phyloP scores from a whole-genome alignment of 164 flowering plant species.

The Pachysandra terminalis region DNA sequence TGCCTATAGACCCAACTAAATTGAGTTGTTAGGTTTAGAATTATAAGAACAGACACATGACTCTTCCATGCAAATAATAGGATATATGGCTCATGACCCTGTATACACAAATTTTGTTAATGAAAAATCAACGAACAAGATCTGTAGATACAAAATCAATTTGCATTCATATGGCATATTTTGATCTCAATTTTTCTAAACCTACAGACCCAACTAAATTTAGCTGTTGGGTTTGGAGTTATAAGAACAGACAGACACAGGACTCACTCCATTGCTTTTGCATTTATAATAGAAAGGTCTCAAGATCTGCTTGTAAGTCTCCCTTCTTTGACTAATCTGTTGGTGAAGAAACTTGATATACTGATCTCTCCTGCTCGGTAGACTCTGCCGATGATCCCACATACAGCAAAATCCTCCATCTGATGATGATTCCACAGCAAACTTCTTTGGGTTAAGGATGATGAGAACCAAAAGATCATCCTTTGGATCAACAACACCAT shows the following conservation, averaged over 20 bases:
- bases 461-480: conserved; percentile 25
- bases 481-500: not conserved
- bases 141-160: no score
- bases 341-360: conserved; percentile 13
- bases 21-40: no score
- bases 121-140: no score
- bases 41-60: no score
- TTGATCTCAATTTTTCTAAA: no score
- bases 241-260: not conserved
- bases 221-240: not conserved
- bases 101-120: no score
- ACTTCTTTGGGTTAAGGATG: conserved; percentile 22
- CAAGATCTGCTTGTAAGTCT: conserved; percentile 18
- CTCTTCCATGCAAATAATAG: no score
- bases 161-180: no score
- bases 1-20: no score
- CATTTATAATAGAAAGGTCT: conserved; percentile 29
- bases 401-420: conserved; percentile 13
- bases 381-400: conserved; percentile 3
- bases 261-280: conserved; percentile 30
- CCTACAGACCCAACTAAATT: not conserved
- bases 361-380: conserved; percentile 4
- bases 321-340: conserved; percentile 19
- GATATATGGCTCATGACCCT: no score
- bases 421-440: not conserved